Evolutionary conservation across 2,329 filamentous ascomycete species (phyloP).

Genomic region (Conoideocrella luteorostrata): DNA sequence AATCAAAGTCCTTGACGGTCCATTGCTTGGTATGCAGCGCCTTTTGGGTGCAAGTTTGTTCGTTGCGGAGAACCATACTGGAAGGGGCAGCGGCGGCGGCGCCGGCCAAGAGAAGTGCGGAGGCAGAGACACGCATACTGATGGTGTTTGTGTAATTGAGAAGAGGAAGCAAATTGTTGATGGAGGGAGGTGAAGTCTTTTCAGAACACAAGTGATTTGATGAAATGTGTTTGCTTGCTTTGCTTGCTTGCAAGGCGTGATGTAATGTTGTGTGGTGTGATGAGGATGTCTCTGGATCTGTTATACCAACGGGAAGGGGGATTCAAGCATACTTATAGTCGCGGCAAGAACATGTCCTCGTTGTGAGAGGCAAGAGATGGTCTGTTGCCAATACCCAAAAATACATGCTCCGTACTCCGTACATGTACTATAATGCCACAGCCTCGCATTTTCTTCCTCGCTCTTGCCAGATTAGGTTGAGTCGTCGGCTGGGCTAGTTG

Average conservation of each 20-base stretch:
- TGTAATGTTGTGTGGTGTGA: neutral
- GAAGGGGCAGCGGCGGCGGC: constrained; percentile 18
- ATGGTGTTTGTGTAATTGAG: neutral
- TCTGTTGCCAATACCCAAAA: too few species aligned
- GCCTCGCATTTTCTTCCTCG: neutral
- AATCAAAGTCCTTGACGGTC: constrained; percentile 39
- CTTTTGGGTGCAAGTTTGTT: constrained; percentile 14
- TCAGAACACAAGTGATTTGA: neutral
- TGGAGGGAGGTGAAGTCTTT: neutral
- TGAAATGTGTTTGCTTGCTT: neutral
- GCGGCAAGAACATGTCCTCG: neutral
- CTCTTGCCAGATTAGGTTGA: too few species aligned
- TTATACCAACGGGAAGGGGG: neutral
- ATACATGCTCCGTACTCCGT: too few species aligned
- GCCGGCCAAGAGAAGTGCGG: constrained; percentile 18
- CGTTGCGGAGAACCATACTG: constrained; percentile 1
- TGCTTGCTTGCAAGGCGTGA: neutral
- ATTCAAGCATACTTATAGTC: constrained; percentile 2
- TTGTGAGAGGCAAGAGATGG: neutral
- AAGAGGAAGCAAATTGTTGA: neutral
- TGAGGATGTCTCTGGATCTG: neutral
- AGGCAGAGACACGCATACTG: constrained; percentile 14
- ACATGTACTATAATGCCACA: too few species aligned
- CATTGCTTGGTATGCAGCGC: constrained; percentile 24
- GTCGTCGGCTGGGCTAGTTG: too few species aligned